phyloP scores from a whole-genome alignment of 148 eudicot genomes.

The Heliamphora exappendiculata region DNA sequence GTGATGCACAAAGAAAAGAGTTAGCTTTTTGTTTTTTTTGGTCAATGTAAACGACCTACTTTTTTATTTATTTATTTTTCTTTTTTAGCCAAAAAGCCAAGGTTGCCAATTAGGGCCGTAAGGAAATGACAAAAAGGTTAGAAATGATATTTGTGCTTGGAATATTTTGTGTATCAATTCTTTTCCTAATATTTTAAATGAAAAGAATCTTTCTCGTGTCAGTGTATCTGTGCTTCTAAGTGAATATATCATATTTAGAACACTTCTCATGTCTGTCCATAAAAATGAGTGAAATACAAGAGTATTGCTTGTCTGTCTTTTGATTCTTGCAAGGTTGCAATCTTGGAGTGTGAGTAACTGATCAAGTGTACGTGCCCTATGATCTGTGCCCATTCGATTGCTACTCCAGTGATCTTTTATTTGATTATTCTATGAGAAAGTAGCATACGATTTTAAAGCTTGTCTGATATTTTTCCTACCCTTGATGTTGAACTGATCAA shows the following conservation, averaged over 20 bases:
- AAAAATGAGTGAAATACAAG: neutral
- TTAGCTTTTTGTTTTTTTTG: no score
- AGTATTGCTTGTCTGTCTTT: neutral
- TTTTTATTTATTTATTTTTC: no score
- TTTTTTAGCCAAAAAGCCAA: no score
- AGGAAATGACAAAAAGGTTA: neutral
- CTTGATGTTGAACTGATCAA: neutral
- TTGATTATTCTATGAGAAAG: neutral
- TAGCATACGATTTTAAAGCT: neutral
- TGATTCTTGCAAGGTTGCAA: neutral
- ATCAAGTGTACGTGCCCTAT: neutral
- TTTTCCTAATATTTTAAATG: neutral
- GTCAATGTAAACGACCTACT: no score
- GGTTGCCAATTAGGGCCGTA: no score
- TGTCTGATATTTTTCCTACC: neutral
- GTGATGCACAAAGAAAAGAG: no score
- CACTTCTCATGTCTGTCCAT: neutral
- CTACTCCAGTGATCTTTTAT: neutral
- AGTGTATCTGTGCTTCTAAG: neutral
- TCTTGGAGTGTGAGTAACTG: neutral
- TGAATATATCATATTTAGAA: neutral
- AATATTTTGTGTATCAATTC: no score
- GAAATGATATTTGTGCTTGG: no score
- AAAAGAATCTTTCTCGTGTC: neutral
- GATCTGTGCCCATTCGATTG: neutral